Evolutionary conservation across 75 land plant species (phyloP).

Genomic region (Cryptomeria japonica): DNA sequence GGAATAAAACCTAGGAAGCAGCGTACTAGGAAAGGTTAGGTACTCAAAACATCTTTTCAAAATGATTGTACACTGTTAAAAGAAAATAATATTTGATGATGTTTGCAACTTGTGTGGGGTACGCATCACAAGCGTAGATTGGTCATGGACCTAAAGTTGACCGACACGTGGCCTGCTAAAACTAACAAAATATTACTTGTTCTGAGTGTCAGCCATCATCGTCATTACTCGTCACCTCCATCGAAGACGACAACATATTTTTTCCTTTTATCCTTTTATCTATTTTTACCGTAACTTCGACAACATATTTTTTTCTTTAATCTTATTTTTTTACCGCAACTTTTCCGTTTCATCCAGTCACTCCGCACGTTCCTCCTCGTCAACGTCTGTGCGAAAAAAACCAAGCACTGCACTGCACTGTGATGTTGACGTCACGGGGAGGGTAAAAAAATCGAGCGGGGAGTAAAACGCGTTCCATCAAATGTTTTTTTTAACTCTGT

Average conservation of each 20-base stretch:
- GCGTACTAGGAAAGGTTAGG: neutral
- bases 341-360: neutral
- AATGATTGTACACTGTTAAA: neutral
- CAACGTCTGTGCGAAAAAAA: neutral
- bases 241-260: neutral
- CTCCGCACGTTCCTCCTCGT: neutral
- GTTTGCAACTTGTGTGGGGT: neutral
- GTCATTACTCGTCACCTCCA: neutral
- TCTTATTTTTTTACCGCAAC: neutral
- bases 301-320: no score
- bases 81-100: neutral
- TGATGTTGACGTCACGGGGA: neutral
- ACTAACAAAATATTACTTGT: neutral
- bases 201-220: neutral
- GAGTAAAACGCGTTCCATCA: neutral
- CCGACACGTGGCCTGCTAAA: constrained; percentile 1
- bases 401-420: neutral
- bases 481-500: neutral
- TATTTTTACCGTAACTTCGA: neutral
- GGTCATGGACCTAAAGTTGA: neutral
- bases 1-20: no score
- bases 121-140: neutral
- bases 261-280: neutral
- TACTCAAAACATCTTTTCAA: neutral
- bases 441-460: neutral